Base-by-base conservation (phyloP, 1,284 basidiomycete genomes). In the Marasmius fiardii region DNA sequence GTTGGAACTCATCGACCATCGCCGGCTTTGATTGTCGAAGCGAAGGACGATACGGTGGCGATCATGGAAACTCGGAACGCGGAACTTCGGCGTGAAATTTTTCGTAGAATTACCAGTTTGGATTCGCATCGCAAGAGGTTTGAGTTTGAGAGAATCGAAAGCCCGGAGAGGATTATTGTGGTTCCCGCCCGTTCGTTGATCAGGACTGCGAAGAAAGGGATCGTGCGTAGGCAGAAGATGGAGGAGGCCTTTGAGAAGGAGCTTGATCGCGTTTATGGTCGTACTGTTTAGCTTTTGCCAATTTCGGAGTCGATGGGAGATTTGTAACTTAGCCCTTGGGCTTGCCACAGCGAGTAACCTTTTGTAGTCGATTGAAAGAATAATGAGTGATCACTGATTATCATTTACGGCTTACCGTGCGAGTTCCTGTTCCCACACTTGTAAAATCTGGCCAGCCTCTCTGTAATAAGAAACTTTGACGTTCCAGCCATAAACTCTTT, bases 1-100 rank as follows among this genome's bases (percentile, higher is more conserved):
- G 83, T 86, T 28, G 85, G 85, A 34, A 75, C 77, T 55, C 82
- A 82, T 39, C 77, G 85, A 34, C 82, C 84, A 51, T 86, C 82
- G 4, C 83, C 85, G 12, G 77, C 75, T 6, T 73, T 86, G 43
- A 85, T 86, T 65, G 71, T 86, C 35, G 85, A 87, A 66, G 73
- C 79, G 20, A 16, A 18, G n/a, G n/a, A 41, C 7, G 16, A 16
- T 41, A 69, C 68, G 10, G n/a, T n/a, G 11, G 10, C 7, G 2
- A 16, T n/a, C 1, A 28, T 49, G 26, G n/a, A 18, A 1, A 3
- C 11, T 4, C 24, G 33, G 16, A 5, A 12, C 7, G 4, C 10
- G 28, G 28, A 31, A 31, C 47, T 49, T 1, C 7, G 20, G n/a
- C 24, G 33, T 14, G 47, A 49, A 6, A 33, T 49, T 16, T 49